Conservation (phyloP, 2,329 filamentous ascomycete genomes). For the Parascedosporium putredinis region DNA sequence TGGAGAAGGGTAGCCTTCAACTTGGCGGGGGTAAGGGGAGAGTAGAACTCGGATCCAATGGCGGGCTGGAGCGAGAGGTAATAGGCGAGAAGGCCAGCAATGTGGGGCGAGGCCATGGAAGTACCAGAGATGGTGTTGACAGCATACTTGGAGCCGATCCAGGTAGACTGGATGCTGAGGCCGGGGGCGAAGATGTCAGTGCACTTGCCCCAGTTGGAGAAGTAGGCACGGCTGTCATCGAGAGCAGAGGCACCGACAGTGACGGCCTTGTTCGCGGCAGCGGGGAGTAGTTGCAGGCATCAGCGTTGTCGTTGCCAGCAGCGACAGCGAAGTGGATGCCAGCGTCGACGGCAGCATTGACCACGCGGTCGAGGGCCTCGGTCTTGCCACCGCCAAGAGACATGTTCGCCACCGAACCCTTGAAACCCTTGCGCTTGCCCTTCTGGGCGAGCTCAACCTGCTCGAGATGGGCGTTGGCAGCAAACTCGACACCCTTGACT, state of each 20-base stretch:
- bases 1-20: constrained; percentile 81
- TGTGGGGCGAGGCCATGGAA: constrained; percentile 97
- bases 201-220: constrained; percentile 99
- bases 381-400: constrained; percentile 97
- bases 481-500: constrained; percentile 95
- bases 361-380: constrained; percentile 75
- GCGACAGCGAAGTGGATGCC: constrained; percentile 97
- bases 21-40: constrained; percentile 82
- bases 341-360: constrained; percentile 84
- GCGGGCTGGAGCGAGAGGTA: constrained; percentile 92
- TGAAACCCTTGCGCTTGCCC: constrained; percentile 92
- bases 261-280: constrained; percentile 80
- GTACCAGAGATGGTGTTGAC: constrained; percentile 99
- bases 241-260: constrained; percentile 94
- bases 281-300: constrained; percentile 98
- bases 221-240: constrained; percentile 93
- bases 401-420: constrained; percentile 99
- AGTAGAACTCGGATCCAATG: constrained; percentile 82
- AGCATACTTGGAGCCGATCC: constrained; percentile 93
- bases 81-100: constrained; percentile 94
- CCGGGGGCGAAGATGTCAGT: constrained; percentile 98
- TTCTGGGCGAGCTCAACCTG: constrained; percentile 70
- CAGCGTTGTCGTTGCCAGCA: constrained; percentile 96
- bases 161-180: constrained; percentile 93
- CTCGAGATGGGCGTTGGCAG: constrained; percentile 67